These are phyloP conservation scores for Paxillus rubicundulus DNA, from an alignment of 768 basidiomycete genomes.

Conservation along the genomic window DNA sequence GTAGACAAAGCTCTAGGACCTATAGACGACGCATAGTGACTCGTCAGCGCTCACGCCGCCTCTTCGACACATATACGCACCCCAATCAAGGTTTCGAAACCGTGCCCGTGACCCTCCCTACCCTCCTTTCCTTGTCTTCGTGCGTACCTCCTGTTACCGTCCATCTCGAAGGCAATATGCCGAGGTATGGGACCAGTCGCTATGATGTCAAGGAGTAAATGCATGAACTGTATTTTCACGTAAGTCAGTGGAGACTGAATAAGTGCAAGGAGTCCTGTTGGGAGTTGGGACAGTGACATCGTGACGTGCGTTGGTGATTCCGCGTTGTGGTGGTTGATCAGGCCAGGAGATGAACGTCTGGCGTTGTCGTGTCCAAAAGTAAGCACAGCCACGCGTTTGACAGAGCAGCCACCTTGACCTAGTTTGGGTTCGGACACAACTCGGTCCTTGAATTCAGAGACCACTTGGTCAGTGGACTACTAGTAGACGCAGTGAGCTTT, in stretches of 20 bases:
- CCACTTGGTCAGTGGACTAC: too few species aligned
- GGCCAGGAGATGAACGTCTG: too few species aligned
- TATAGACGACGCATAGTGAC: conserved; percentile 27
- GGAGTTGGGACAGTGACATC: conserved; percentile 1
- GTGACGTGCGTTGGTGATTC: neutral
- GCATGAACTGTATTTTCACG: conserved; percentile 25
- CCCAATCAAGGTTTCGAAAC: conserved; percentile 74
- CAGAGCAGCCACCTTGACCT: too few species aligned
- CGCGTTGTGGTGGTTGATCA: neutral
- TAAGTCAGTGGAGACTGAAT: conserved; percentile 10
- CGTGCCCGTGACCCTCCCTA: conserved; percentile 78
- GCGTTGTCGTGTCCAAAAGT: too few species aligned
- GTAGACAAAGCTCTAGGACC: conserved; percentile 84
- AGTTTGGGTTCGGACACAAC: too few species aligned
- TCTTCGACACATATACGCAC: conserved; percentile 45
- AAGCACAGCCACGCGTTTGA: too few species aligned
- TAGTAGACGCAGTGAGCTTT: too few species aligned
- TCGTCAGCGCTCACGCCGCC: neutral
- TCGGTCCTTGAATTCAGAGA: too few species aligned
- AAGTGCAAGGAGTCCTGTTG: conserved; percentile 7
- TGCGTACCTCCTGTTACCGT: conserved; percentile 93
- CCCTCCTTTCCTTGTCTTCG: conserved; percentile 62
- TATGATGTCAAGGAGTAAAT: conserved; percentile 62
- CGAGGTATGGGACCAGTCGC: conserved; percentile 80
- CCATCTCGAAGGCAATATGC: conserved; percentile 96